Percentiles rank a stretch among this genome's conserved stretches.
phyloP scores from a whole-genome alignment of 306 rosid genomes.

The apple (Malus domestica) region ASM211411v1 NC_041795.1:5014501-5015000 shows the following conservation, averaged over 20 bases:
- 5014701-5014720: constrained; percentile 5
- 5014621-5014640: background rate
- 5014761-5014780: constrained; percentile 87
- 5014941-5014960: background rate
- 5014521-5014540: background rate
- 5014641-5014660: background rate
- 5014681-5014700: background rate
- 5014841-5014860: background rate
- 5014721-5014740: constrained; percentile 36
- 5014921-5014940: background rate
- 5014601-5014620: background rate
- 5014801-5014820: background rate
- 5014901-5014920: background rate
- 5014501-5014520: background rate
- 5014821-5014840: background rate
- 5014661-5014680: background rate
- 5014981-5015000: background rate
- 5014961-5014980: background rate
- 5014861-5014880: background rate
- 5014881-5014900: background rate
- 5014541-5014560: background rate
- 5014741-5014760: constrained; percentile 78
- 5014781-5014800: constrained; percentile 46
- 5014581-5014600: background rate
- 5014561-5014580: background rate